Evolutionary conservation across 257 asterid genomes (phyloP).

Genomic region (Striga asiatica): DNA sequence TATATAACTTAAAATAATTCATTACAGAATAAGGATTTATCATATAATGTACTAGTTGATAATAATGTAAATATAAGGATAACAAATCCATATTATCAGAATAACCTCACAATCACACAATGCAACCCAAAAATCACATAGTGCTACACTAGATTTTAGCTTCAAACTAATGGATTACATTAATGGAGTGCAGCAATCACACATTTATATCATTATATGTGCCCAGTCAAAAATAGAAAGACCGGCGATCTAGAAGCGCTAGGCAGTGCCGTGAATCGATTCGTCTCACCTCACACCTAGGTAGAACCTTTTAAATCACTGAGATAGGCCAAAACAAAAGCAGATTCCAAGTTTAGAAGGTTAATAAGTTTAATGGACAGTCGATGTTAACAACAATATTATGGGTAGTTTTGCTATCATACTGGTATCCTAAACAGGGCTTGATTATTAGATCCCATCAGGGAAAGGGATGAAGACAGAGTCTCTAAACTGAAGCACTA

Average conservation of each 20-base stretch:
- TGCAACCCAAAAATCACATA: not conserved
- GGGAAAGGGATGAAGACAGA: conserved; percentile 9
- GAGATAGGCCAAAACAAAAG: conserved; percentile 9
- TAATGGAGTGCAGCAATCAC: not conserved
- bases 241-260: too few relatives aligned
- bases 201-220: not conserved
- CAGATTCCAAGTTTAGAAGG: not conserved
- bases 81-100: not conserved
- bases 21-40: not conserved
- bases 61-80: conserved; percentile 6
- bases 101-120: conserved; percentile 4
- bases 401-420: not conserved
- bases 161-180: not conserved
- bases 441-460: not conserved
- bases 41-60: not conserved
- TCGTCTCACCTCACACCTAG: too few relatives aligned
- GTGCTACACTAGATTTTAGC: not conserved
- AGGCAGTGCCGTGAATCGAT: too few relatives aligned
- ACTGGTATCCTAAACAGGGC: not conserved
- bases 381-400: not conserved
- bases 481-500: not conserved
- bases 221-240: not conserved
- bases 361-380: not conserved
- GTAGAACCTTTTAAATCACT: too few relatives aligned
- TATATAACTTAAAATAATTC: not conserved